phyloP scores from a whole-genome alignment of 2,329 filamentous ascomycete genomes.

The Blastomyces silverae region DNA sequence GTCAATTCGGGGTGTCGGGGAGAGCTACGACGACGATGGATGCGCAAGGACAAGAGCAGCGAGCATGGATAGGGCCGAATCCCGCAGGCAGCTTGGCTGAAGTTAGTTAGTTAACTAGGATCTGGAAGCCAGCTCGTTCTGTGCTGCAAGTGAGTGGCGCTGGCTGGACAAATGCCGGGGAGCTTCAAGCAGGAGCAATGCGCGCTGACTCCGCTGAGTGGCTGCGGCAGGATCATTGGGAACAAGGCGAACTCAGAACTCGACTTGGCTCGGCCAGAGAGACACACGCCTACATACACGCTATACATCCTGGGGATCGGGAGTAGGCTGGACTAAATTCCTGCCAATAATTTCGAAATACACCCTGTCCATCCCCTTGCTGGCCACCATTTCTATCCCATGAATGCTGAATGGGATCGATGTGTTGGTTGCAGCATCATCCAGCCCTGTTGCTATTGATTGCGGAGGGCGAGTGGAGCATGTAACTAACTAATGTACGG shows the following conservation, averaged over 20 bases:
- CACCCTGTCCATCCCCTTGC: too few relatives aligned
- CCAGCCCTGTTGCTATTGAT: too few relatives aligned
- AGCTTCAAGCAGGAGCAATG: neutral
- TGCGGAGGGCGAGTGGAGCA: too few relatives aligned
- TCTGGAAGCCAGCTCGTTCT: constrained; percentile 2
- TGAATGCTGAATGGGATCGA: too few relatives aligned
- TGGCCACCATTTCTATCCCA: too few relatives aligned
- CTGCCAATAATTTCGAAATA: neutral
- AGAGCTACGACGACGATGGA: neutral
- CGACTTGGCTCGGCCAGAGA: neutral
- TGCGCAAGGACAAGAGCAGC: neutral
- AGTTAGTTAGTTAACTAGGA: neutral
- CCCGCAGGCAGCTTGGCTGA: neutral
- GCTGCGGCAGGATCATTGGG: neutral
- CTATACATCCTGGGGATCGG: neutral
- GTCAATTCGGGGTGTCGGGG: neutral
- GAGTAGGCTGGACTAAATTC: neutral
- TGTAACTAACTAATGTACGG: too few relatives aligned
- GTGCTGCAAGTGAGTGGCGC: neutral
- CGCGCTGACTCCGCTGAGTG: neutral
- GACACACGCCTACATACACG: too few relatives aligned
- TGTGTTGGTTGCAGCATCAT: too few relatives aligned
- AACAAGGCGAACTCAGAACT: neutral
- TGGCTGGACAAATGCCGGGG: neutral
- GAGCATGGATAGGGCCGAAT: constrained; percentile 5